Evolutionary conservation across 306 rosid genomes (phyloP), one percentile per base, ranked within the genome.

Genomic region (Gleditsia sinensis): DNA sequence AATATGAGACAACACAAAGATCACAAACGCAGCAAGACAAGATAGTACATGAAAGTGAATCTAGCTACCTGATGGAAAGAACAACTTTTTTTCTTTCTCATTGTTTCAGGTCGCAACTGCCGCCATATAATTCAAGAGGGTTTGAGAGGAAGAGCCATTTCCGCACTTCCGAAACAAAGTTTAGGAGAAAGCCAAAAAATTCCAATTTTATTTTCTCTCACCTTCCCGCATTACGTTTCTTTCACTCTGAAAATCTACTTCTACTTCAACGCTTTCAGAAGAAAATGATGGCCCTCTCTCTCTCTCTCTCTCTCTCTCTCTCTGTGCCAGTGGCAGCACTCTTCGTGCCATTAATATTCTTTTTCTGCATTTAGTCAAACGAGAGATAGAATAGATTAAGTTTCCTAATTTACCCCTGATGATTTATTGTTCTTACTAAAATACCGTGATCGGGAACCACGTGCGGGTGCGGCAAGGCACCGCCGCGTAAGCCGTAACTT

Each of bases 291-390:
- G 32, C 58, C 16, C 43, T 75, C 11, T 55, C 63, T 50, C 49
- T 12, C 57, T 12, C 21, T 60, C 24, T n/a, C 40, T 30, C 21
- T 68, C 65, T 76, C 72, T 34, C 19, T 55, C 34, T 25, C n/a
- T 55, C 34, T 55, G 9, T 55, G 33, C 42, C 68, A 82, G 67
- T 53, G 68, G 73, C 65, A 77, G 82, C 79, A 75, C 69, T 75
- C 67, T 30, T 77, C 45, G 32, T 59, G 68, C 39, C 28, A 56
- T 77, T 72, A 67, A 53, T 27, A 17, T 34, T 56, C 40, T 56
- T 39, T 20, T 37, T 59, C 67, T 59, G 71, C 56, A 10, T 74
- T 49, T 74, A 80, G 83, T 74, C 83, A 80, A 80, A 67, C 83
- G 58, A 23, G 66, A 40, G 67, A 54, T 12, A 48, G 34, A 11